A percentile compares a stretch with the other conserved stretches of the same genome.
Conservation (phyloP, 139 green algal species). For the Nannochloris sp. region DNA sequence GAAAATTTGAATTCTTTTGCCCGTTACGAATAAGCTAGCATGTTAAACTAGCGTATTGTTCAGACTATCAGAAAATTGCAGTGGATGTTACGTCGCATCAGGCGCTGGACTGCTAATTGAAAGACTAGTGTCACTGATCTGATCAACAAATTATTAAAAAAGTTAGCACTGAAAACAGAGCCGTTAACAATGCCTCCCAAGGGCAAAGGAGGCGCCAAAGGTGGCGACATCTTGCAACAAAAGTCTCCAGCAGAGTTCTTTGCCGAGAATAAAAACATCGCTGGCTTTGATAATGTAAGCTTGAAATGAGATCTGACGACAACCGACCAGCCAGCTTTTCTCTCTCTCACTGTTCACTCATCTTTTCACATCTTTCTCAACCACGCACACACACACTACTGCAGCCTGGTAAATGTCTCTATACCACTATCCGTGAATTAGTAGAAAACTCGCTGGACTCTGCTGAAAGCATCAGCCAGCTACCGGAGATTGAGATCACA, state of each 20-base stretch:
- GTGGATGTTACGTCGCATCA: too few species aligned
- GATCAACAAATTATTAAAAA: too few species aligned
- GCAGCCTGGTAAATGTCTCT: slow-evolving; percentile 92
- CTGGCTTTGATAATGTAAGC: slow-evolving; percentile 93
- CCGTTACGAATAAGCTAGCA: too few species aligned
- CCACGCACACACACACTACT: neutral
- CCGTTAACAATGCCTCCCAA: neutral
- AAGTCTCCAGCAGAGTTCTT: slow-evolving; percentile 96
- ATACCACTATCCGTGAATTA: slow-evolving; percentile 92
- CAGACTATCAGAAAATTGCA: too few species aligned
- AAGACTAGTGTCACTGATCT: too few species aligned
- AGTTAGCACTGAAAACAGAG: too few species aligned
- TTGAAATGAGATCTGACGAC: neutral
- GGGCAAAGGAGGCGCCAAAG: slow-evolving; percentile 19
- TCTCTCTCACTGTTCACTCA: neutral
- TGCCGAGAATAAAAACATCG: slow-evolving; percentile 97
- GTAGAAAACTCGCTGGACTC: slow-evolving; percentile 93
- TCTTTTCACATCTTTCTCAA: neutral
- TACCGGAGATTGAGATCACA: slow-evolving; percentile 72
- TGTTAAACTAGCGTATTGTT: too few species aligned
- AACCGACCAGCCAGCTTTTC: neutral
- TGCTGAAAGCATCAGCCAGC: slow-evolving; percentile 68
- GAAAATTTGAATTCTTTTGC: too few species aligned
- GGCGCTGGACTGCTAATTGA: too few species aligned
- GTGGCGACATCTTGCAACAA: slow-evolving; percentile 56